A percentile compares a stretch with the other conserved stretches of the same genome.
These are phyloP conservation scores for Colletotrichum eremochloae DNA, from an alignment of 2,329 filamentous ascomycete species.

Conservation along the genomic window DNA sequence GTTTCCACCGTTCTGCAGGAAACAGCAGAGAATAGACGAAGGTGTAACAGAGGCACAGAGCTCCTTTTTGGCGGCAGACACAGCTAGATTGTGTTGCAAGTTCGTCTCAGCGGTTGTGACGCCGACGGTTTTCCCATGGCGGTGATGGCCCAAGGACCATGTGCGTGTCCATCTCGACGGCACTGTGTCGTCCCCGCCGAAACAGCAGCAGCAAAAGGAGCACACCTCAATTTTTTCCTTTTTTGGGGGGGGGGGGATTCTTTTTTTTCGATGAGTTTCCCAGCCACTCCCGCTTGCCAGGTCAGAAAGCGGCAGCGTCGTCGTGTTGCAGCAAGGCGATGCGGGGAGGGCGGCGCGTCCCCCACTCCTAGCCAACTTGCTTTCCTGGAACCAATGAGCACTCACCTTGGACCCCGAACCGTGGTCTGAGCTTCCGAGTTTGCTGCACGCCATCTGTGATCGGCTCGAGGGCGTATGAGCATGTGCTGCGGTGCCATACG, in stretches of 20 bases:
- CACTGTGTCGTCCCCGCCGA: slow-evolving; percentile 21
- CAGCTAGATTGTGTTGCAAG: slow-evolving; percentile 23
- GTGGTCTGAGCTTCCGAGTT: slow-evolving; percentile 29
- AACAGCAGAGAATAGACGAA: background rate
- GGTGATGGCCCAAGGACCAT: background rate
- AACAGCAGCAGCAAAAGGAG: background rate
- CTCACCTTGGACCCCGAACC: background rate
- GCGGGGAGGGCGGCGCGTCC: slow-evolving; percentile 30
- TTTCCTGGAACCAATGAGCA: slow-evolving; percentile 7
- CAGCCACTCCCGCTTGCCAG: slow-evolving; percentile 13
- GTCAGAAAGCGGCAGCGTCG: slow-evolving; percentile 15
- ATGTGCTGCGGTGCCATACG: slow-evolving; percentile 7
- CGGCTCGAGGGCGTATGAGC: slow-evolving; percentile 8
- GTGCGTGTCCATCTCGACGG: fast-evolving
- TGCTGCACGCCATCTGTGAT: slow-evolving; percentile 40
- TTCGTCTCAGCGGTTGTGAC: slow-evolving; percentile 32
- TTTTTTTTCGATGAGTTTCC: slow-evolving; percentile 12
- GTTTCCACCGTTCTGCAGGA: background rate
- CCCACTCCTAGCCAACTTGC: slow-evolving; percentile 3
- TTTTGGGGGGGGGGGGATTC: too few species aligned
- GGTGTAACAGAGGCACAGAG: slow-evolving; percentile 34
- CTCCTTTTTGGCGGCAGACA: slow-evolving; percentile 1
- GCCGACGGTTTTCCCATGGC: background rate
- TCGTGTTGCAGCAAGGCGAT: slow-evolving; percentile 27
- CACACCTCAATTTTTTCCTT: background rate